Percentiles rank a stretch among this genome's conserved stretches.
These are phyloP conservation scores for Backusella tarrabulga DNA, from an alignment of 192 early-diverging fungal genomes.

Conservation along the genomic window DNA sequence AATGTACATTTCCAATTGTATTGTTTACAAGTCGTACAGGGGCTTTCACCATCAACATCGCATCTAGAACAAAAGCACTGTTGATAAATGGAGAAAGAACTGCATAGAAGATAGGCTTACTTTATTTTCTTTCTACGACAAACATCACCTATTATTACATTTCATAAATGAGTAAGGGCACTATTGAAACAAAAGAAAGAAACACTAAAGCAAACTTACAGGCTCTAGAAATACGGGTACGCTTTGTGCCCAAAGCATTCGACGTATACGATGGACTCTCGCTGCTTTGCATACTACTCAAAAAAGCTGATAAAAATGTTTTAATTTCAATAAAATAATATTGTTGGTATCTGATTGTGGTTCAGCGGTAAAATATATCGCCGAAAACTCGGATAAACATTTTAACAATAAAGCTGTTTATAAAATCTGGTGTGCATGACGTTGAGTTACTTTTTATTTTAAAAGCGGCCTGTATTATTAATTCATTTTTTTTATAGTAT, in stretches of 20 bases:
- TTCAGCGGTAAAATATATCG: neutral
- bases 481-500: neutral
- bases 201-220: slow-evolving; percentile 6
- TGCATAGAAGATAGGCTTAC: slow-evolving; percentile 3
- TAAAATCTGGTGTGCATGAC: neutral
- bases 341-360: neutral
- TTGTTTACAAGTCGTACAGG: slow-evolving; percentile 28
- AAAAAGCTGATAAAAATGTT: neutral
- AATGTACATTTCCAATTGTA: slow-evolving; percentile 33
- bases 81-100: neutral
- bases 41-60: slow-evolving; percentile 14
- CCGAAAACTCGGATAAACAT: neutral
- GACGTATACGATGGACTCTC: neutral
- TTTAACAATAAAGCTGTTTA: neutral
- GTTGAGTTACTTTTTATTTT: too few species aligned
- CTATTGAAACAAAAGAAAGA: neutral
- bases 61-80: slow-evolving; percentile 12
- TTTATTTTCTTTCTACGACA: slow-evolving; percentile 34
- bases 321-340: neutral
- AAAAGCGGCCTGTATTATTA: neutral
- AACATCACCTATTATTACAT: slow-evolving; percentile 20
- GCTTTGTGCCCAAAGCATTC: slow-evolving; percentile 3
- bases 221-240: slow-evolving; percentile 18
- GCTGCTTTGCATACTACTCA: neutral
- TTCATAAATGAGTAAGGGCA: neutral